These are phyloP conservation scores for Stagonosporopsis vannaccii DNA, from an alignment of 2,329 filamentous ascomycete genomes.

Conservation along the genomic window DNA sequence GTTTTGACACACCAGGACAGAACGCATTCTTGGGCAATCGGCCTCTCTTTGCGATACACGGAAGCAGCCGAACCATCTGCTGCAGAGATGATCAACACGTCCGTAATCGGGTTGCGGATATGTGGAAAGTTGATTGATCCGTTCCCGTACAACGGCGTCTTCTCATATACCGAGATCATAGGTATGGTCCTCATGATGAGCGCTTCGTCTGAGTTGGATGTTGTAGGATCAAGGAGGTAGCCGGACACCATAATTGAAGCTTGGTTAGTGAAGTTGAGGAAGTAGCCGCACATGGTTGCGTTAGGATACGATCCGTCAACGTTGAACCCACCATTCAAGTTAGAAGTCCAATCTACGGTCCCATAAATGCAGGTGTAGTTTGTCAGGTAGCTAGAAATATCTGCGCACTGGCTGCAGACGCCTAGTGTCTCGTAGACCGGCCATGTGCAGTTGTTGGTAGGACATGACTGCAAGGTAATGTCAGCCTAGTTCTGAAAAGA, in stretches of 20 bases:
- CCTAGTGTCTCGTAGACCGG: conserved; percentile 34
- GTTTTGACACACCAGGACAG: conserved; percentile 41
- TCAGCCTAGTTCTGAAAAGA: too few species aligned
- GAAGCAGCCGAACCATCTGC: background rate
- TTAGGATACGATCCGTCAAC: conserved; percentile 19
- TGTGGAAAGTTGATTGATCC: conserved; percentile 32
- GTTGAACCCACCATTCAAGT: background rate
- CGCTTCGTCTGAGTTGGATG: conserved; percentile 7
- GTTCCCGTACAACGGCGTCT: conserved; percentile 4
- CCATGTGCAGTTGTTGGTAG: conserved; percentile 42
- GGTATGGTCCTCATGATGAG: conserved; percentile 25
- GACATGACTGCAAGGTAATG: conserved; percentile 22
- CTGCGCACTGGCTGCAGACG: conserved; percentile 34
- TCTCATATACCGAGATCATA: background rate
- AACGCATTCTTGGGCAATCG: conserved; percentile 29
- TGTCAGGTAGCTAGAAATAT: conserved; percentile 16
- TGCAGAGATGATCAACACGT: conserved; percentile 24
- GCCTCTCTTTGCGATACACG: conserved; percentile 20
- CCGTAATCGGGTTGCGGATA: conserved; percentile 23
- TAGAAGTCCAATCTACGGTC: conserved; percentile 26
- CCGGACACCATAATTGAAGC: conserved; percentile 29
- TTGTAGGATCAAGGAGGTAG: conserved; percentile 7
- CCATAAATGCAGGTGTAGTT: conserved; percentile 16
- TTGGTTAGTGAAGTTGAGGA: conserved; percentile 28
- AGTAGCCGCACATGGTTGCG: conserved; percentile 35